Percentiles rank a stretch among this genome's conserved stretches.
These are phyloP conservation scores for Blumeria graminis DNA, from an alignment of 2,329 filamentous ascomycete genomes.

Conservation along the genomic window DNA sequence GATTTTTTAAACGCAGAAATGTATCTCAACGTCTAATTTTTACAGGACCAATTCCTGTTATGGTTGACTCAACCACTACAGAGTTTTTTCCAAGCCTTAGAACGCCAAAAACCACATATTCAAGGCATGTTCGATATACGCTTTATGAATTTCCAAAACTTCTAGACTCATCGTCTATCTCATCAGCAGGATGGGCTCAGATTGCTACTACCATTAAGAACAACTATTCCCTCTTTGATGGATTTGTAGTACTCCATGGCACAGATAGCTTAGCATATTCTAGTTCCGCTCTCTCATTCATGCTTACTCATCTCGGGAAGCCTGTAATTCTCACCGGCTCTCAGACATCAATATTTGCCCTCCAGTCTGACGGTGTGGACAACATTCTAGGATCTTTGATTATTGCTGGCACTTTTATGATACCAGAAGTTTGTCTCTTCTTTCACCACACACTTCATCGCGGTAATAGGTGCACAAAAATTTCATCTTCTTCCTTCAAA, in stretches of 20 bases:
- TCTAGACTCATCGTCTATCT: slow-evolving; percentile 47
- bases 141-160: slow-evolving; percentile 44
- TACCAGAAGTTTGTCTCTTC: slow-evolving; percentile 50
- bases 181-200: slow-evolving; percentile 45
- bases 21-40: slow-evolving; percentile 1
- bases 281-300: slow-evolving; percentile 46
- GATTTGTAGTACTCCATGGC: slow-evolving; percentile 47
- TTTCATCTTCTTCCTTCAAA: slow-evolving; percentile 42
- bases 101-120: slow-evolving; percentile 38
- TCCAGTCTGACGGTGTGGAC: slow-evolving; percentile 48
- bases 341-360: slow-evolving; percentile 42
- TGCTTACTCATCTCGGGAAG: slow-evolving; percentile 48
- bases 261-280: slow-evolving; percentile 49
- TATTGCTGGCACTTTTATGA: slow-evolving; percentile 49
- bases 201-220: slow-evolving; percentile 32
- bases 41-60: slow-evolving; percentile 14
- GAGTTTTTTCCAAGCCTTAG: slow-evolving; percentile 17
- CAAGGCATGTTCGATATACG: slow-evolving; percentile 39
- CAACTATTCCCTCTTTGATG: slow-evolving; percentile 47
- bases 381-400: slow-evolving; percentile 47
- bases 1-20: slow-evolving; percentile 3
- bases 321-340: slow-evolving; percentile 39
- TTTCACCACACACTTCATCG: slow-evolving; percentile 49
- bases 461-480: slow-evolving; percentile 44
- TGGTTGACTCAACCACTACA: slow-evolving; percentile 8